Evolutionary conservation across 345 rosid species (phyloP).

Genomic region (Gossypium arboreum): DNA sequence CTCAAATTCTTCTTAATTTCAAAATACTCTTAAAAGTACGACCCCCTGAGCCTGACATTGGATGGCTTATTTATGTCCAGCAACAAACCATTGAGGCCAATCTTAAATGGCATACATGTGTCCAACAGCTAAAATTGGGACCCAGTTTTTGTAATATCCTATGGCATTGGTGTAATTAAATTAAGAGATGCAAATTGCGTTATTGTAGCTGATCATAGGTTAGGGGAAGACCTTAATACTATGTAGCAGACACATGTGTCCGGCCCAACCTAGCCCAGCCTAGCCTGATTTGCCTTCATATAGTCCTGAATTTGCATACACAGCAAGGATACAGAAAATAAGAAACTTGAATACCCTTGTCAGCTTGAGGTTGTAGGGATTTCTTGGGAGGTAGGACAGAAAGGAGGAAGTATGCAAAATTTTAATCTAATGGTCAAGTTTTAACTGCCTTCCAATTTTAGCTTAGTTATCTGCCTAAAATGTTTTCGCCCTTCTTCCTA

Average conservation of each 20-base stretch:
- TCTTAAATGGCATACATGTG: not conserved
- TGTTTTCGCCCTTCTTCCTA: not conserved
- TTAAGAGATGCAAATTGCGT: not conserved
- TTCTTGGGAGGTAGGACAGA: not conserved
- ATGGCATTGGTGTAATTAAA: not conserved
- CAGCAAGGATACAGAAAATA: not conserved
- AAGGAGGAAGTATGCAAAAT: not conserved
- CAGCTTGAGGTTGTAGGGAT: not conserved
- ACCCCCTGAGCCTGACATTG: not conserved
- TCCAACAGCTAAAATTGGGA: constrained; percentile 7
- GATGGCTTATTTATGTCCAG: not conserved
- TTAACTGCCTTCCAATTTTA: not conserved
- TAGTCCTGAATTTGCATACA: not conserved
- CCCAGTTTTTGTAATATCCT: not conserved
- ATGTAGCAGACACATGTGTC: not conserved
- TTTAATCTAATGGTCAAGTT: not conserved
- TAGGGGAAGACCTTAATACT: not conserved
- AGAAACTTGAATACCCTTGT: not conserved
- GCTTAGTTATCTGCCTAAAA: not conserved
- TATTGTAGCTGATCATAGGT: not conserved
- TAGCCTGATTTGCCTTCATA: not conserved
- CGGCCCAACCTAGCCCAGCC: not conserved
- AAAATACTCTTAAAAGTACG: not conserved
- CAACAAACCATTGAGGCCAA: not conserved
- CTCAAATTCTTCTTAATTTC: too few relatives aligned